Conservation (phyloP, 495 filamentous ascomycete species). For the Podospora tetraspora region DNA sequence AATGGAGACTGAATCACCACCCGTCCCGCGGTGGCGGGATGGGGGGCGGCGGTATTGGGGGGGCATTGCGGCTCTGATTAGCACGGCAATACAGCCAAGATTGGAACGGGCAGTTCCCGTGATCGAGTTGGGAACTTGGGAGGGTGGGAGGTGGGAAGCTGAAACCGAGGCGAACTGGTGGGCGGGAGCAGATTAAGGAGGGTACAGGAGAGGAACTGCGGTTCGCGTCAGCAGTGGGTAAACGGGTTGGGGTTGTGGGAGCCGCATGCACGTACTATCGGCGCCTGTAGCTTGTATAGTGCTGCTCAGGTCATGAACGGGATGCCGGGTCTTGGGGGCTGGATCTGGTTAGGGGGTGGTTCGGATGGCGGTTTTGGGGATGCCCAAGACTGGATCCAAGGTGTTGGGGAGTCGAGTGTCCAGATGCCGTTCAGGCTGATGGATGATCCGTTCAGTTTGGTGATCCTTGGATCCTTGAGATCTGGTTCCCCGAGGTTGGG, state of each 20-base stretch:
- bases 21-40: not conserved
- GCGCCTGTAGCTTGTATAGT: not conserved
- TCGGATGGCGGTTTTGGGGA: not conserved
- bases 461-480: not conserved
- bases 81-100: conserved; percentile 16
- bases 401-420: not conserved
- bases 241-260: not conserved
- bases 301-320: not conserved
- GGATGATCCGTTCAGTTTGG: not conserved
- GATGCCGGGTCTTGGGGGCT: not conserved
- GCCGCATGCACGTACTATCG: not conserved
- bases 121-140: not conserved
- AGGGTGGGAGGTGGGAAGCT: not conserved
- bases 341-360: not conserved
- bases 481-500: not conserved
- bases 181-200: not conserved
- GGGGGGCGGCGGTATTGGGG: not conserved
- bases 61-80: conserved; percentile 24
- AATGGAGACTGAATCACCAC: not conserved
- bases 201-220: not conserved
- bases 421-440: not conserved
- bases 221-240: not conserved
- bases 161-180: not conserved
- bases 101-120: conserved; percentile 3
- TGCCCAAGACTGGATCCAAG: not conserved